phyloP scores from a whole-genome alignment of 1,139 yeast genomes.

The Zhuliangozyma blackwelliae region DNA sequence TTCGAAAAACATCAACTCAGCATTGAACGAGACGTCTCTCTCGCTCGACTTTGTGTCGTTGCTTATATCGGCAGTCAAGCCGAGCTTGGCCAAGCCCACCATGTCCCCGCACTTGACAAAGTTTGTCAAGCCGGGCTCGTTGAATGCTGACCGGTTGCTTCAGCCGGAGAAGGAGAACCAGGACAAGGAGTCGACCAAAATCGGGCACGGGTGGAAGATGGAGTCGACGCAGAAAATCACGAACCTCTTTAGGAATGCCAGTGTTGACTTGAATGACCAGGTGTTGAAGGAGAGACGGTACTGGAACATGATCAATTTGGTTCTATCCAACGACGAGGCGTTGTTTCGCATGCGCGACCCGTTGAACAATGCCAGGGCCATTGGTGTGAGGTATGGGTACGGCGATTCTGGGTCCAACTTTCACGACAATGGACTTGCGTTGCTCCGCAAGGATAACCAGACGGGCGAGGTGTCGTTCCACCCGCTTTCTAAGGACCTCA shows the following conservation, averaged over 20 bases:
- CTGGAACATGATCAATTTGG: conserved; percentile 61
- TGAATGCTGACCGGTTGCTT: conserved; percentile 59
- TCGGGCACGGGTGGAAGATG: conserved; percentile 85
- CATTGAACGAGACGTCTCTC: conserved; percentile 84
- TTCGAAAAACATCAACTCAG: conserved; percentile 53
- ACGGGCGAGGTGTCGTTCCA: conserved; percentile 33
- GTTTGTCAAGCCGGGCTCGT: conserved; percentile 73
- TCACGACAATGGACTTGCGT: conserved; percentile 70
- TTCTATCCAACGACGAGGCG: conserved; percentile 60
- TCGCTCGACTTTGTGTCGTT: conserved; percentile 85
- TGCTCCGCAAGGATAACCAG: conserved; percentile 42
- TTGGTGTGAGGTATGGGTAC: conserved; percentile 86
- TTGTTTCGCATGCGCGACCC: conserved; percentile 64
- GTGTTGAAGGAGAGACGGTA: conserved; percentile 62
- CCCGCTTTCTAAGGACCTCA: conserved; percentile 22
- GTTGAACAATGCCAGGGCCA: conserved; percentile 39
- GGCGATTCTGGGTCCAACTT: conserved; percentile 86
- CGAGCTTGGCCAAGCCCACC: conserved; percentile 80
- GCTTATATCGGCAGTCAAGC: conserved; percentile 74
- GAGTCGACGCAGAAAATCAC: conserved; percentile 62
- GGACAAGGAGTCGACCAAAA: conserved; percentile 29
- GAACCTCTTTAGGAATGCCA: conserved; percentile 47
- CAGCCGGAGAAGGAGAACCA: conserved; percentile 18
- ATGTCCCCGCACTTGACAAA: conserved; percentile 85
- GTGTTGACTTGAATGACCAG: conserved; percentile 49